Evolutionary conservation across 2,329 filamentous ascomycete genomes (phyloP).

Genomic region (Tolypocladium capitatum): DNA sequence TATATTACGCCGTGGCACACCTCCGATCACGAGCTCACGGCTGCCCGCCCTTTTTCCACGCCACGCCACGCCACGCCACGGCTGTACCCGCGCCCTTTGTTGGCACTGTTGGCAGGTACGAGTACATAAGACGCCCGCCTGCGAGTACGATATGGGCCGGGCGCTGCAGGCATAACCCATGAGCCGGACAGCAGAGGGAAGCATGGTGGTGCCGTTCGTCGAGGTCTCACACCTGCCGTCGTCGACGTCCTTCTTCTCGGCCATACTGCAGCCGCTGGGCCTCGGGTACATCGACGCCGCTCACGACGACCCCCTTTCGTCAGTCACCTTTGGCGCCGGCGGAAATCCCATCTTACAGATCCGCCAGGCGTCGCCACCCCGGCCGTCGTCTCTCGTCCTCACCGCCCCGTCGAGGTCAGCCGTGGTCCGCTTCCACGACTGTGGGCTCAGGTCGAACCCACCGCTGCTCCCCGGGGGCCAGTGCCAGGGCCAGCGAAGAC

Average conservation of each 20-base stretch:
- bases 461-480: constrained; percentile 26
- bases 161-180: not conserved
- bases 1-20: no score
- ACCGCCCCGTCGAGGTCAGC: constrained; percentile 51
- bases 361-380: constrained; percentile 25
- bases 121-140: not conserved
- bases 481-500: not conserved
- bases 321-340: constrained; percentile 28
- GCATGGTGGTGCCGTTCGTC: constrained; percentile 34
- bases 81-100: no score
- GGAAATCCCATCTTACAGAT: constrained; percentile 29
- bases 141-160: not conserved
- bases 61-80: no score
- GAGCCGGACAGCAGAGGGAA: not conserved
- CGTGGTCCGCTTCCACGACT: constrained; percentile 59
- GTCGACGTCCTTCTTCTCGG: constrained; percentile 73
- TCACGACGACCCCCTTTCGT: constrained; percentile 8
- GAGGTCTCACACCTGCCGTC: constrained; percentile 66
- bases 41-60: no score
- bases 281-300: constrained; percentile 41
- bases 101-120: no score
- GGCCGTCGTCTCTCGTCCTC: constrained; percentile 45
- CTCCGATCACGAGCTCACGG: no score
- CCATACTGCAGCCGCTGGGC: constrained; percentile 64
- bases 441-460: constrained; percentile 48